Conservation (phyloP, 352 stramenopile genomes). For the Phytophthora chlamydospora region DNA sequence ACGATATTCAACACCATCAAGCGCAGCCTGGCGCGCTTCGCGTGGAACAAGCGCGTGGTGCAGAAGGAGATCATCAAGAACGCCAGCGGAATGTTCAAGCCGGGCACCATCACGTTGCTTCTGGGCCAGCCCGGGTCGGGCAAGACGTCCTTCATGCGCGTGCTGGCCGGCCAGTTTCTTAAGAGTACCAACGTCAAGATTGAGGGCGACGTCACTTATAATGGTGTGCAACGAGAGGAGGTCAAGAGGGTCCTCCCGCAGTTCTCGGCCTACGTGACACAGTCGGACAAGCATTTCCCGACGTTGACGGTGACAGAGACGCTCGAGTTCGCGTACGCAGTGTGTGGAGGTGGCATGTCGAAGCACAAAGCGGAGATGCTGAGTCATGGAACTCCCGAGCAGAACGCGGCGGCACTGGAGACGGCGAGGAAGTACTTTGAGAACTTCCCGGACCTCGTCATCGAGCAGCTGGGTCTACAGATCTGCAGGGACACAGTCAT, state of each 20-base stretch:
- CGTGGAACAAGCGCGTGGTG: constrained; percentile 37
- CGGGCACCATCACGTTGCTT: constrained; percentile 42
- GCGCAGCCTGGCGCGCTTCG: constrained; percentile 27
- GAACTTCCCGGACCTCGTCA: constrained; percentile 52
- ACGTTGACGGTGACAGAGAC: constrained; percentile 41
- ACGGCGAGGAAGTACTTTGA: constrained; percentile 25
- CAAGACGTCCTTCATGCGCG: constrained; percentile 44
- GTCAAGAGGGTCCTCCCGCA: constrained; percentile 36
- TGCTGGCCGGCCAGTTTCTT: constrained; percentile 37
- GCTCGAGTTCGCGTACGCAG: constrained; percentile 40
- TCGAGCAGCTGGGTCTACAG: constrained; percentile 50
- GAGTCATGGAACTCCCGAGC: constrained; percentile 36
- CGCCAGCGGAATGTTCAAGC: constrained; percentile 34
- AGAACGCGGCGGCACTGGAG: constrained; percentile 31
- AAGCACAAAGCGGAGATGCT: constrained; percentile 46
- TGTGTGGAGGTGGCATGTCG: constrained; percentile 35
- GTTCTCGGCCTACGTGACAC: constrained; percentile 40
- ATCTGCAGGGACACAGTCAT: constrained; percentile 58
- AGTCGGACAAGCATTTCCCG: constrained; percentile 41
- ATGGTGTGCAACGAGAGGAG: constrained; percentile 31
- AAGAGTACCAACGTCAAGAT: constrained; percentile 37
- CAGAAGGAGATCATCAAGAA: constrained; percentile 46
- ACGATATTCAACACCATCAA: constrained; percentile 36
- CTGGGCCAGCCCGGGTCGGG: constrained; percentile 46
- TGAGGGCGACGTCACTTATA: constrained; percentile 42